Conservation (phyloP, 495 filamentous ascomycete species). For the Alectoria sarmentosa region DNA sequence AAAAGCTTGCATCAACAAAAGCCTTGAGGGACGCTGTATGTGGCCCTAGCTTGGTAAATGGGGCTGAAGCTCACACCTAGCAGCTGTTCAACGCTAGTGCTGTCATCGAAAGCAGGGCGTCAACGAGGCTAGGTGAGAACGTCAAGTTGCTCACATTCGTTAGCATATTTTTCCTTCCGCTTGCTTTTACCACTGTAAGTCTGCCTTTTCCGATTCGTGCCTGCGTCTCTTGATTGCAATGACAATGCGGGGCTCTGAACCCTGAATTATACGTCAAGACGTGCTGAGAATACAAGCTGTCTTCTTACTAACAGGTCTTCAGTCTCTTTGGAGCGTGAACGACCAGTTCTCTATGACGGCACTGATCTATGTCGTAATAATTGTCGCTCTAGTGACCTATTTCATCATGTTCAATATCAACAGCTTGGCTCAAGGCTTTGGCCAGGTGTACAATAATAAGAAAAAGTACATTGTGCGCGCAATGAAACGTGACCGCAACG, state of each 20-base stretch:
- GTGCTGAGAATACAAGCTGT: background rate
- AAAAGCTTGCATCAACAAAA: constrained; percentile 27
- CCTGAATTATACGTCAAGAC: background rate
- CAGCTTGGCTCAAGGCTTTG: constrained; percentile 23
- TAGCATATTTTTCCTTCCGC: constrained; percentile 41
- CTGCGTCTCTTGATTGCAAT: background rate
- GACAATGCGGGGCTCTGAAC: background rate
- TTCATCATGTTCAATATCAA: constrained; percentile 27
- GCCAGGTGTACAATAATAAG: constrained; percentile 23
- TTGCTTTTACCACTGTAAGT: constrained; percentile 38
- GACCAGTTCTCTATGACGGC: constrained; percentile 25
- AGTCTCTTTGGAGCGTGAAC: constrained; percentile 29
- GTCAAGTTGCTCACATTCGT: constrained; percentile 45
- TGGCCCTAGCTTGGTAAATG: background rate
- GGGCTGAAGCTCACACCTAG: constrained; percentile 5
- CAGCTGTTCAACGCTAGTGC: constrained; percentile 30
- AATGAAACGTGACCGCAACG: constrained; percentile 23
- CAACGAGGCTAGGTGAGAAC: constrained; percentile 35
- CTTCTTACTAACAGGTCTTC: background rate
- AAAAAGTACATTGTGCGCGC: constrained; percentile 24
- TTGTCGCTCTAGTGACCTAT: constrained; percentile 26
- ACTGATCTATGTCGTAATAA: constrained; percentile 25
- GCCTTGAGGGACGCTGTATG: constrained; percentile 28
- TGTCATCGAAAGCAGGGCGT: constrained; percentile 31
- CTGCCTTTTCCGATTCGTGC: background rate